Conservation (phyloP, 2,329 filamentous ascomycete genomes). For the Fusarium sulawesiense region DNA sequence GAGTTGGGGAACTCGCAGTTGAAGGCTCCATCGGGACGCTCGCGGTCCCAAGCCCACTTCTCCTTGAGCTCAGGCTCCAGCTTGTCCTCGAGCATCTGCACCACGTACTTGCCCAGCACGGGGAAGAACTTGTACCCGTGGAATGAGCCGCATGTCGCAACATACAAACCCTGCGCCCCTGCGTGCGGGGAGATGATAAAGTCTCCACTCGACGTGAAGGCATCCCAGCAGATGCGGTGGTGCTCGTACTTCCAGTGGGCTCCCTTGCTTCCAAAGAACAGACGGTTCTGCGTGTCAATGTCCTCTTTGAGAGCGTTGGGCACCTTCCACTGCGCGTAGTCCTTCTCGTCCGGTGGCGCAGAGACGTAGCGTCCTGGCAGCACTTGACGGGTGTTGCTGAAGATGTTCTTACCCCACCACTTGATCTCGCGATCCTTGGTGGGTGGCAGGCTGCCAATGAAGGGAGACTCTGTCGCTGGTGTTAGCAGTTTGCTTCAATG, state of each 20-base stretch:
- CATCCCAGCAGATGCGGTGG: conserved; percentile 76
- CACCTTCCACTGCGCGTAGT: conserved; percentile 74
- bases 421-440: conserved; percentile 64
- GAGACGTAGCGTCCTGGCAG: conserved; percentile 66
- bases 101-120: conserved; percentile 70
- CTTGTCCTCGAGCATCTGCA: conserved; percentile 63
- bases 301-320: conserved; percentile 66
- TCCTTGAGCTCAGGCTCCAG: conserved; percentile 56
- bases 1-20: conserved; percentile 68
- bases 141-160: conserved; percentile 74
- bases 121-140: conserved; percentile 77
- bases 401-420: conserved; percentile 72
- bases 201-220: conserved; percentile 70
- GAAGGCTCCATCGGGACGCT: conserved; percentile 62
- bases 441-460: conserved; percentile 68
- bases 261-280: conserved; percentile 69
- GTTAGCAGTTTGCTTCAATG: conserved; percentile 49
- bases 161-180: conserved; percentile 63
- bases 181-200: conserved; percentile 71
- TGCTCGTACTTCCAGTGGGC: conserved; percentile 69
- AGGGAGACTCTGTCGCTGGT: conserved; percentile 57
- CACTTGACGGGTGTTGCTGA: conserved; percentile 65
- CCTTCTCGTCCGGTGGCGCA: conserved; percentile 63
- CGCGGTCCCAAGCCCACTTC: conserved; percentile 70
- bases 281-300: conserved; percentile 63